Evolutionary conservation across 2,329 filamentous ascomycete species (phyloP).

Genomic region (Pseudogymnoascus sp.): DNA sequence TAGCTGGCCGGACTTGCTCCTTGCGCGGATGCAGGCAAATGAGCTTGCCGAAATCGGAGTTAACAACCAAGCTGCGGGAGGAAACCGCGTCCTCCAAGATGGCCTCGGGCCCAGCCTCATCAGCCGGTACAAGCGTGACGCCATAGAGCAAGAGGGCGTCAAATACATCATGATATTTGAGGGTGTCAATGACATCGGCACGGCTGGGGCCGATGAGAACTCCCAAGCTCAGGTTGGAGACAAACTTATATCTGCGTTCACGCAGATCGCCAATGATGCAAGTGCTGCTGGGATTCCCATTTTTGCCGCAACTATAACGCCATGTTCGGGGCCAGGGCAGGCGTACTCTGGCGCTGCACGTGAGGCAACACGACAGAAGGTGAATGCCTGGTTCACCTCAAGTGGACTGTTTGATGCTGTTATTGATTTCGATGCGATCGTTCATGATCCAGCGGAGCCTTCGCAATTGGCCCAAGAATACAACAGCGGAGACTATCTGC

Average conservation of each 20-base stretch:
- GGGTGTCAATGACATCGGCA: slow-evolving; percentile 63
- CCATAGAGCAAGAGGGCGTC: slow-evolving; percentile 50
- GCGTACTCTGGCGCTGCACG: slow-evolving; percentile 47
- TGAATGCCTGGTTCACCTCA: slow-evolving; percentile 55
- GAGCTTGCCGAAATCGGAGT: slow-evolving; percentile 44
- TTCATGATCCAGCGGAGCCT: slow-evolving; percentile 43
- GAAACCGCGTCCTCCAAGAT: slow-evolving; percentile 57
- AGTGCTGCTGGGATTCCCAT: slow-evolving; percentile 48
- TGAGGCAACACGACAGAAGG: slow-evolving; percentile 47
- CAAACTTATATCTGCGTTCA: slow-evolving; percentile 48
- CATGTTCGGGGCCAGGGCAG: slow-evolving; percentile 47
- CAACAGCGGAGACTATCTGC: slow-evolving; percentile 58
- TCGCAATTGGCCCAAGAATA: slow-evolving; percentile 44
- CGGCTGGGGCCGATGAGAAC: slow-evolving; percentile 35
- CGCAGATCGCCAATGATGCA: slow-evolving; percentile 48
- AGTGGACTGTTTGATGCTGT: slow-evolving; percentile 52
- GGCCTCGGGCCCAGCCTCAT: slow-evolving; percentile 56
- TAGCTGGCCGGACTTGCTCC: slow-evolving; percentile 51
- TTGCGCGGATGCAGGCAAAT: slow-evolving; percentile 43
- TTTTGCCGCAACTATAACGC: slow-evolving; percentile 60
- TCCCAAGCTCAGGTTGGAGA: slow-evolving; percentile 45
- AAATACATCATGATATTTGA: slow-evolving; percentile 59
- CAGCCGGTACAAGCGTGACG: slow-evolving; percentile 56
- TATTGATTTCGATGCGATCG: slow-evolving; percentile 53
- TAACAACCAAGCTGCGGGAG: slow-evolving; percentile 60